phyloP scores from a whole-genome alignment of 306 rosid genomes.

The Morella rubra region DNA sequence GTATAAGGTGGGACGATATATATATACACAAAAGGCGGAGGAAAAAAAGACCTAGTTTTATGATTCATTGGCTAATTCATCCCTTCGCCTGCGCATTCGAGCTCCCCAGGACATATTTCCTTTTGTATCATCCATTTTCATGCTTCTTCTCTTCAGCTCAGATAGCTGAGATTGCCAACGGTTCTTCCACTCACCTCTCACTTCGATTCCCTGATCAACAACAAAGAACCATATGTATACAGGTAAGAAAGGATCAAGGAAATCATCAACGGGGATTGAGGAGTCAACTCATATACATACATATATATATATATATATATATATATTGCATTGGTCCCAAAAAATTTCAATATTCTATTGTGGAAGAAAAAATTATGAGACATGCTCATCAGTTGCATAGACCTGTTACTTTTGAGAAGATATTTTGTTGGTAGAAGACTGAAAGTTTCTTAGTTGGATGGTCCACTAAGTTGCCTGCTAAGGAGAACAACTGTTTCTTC shows the following conservation, averaged over 20 bases:
- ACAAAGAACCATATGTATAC: background rate
- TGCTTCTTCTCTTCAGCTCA: slow-evolving; percentile 59
- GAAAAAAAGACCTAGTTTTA: slow-evolving; percentile 1
- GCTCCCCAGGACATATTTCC: slow-evolving; percentile 73
- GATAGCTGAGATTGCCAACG: slow-evolving; percentile 68
- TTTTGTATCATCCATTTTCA: slow-evolving; percentile 39
- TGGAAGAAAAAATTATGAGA: background rate
- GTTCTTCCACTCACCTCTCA: slow-evolving; percentile 47
- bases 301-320: too few relatives aligned
- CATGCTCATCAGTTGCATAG: background rate
- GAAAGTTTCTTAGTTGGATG: background rate
- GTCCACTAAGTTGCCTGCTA: background rate
- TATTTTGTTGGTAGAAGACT: background rate
- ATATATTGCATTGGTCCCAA: too few relatives aligned
- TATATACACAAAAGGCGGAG: background rate
- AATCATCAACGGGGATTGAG: too few relatives aligned
- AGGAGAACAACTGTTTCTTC: too few relatives aligned
- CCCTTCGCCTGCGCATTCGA: slow-evolving; percentile 68
- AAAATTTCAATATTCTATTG: too few relatives aligned
- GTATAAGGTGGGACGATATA: background rate
- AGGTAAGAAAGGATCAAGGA: background rate
- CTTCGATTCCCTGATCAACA: slow-evolving; percentile 51
- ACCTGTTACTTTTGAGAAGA: background rate
- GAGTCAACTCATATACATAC: too few relatives aligned
- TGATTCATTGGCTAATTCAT: slow-evolving; percentile 26